Evolutionary conservation across 2,329 filamentous ascomycete genomes (phyloP), one percentile per base, ranked within the genome.

Genomic region (Xylariaceae sp.): DNA sequence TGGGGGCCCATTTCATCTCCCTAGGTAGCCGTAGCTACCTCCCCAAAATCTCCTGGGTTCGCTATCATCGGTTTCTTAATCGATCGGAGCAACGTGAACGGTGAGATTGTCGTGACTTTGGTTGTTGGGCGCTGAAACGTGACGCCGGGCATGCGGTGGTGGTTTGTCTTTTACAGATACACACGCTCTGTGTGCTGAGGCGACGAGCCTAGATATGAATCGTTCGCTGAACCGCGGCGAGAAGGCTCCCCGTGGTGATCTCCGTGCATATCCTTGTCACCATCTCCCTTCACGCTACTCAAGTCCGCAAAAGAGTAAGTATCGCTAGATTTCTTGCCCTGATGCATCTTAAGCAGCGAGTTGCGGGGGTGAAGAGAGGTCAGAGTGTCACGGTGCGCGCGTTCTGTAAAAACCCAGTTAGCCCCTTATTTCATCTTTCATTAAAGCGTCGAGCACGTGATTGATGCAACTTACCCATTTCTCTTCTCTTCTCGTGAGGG

Each of bases 341-440:
- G 82, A 55, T 88, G 84, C 74, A 90, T 84, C 74, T 91, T 85
- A 60, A 96, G 85, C 17, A 97, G 84, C 10, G 89, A 92, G 78
- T 93, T 93, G 71, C 90, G 88, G 1, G 91, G 89, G 70, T 95
- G 90, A 45, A 96, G 83, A 4, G 92, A 89, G 1, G 92, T 97
- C 53, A 97, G 85, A 60, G 86, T 86, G 67, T 94, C 89, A 65
- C 88, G 87, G 69, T 86, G 83, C 63, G 85, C 75, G 79, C 93
- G 90, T 75, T 92, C 89, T 91, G 74, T 59, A 61, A 55, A 30
- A 30, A n/a, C 3, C 2, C 13, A 30, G 48, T 58, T 39, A 70
- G 51, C 48, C 58, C 11, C 10, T 17, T 37, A 18, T 34, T 51
- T 50, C 10, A 30, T 30, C 23, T 30, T 30, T 30, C 30, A n/a